Evolutionary conservation across 768 basidiomycete genomes (phyloP), one percentile per base, ranked within the genome.

Genomic region (Suillus plorans): DNA sequence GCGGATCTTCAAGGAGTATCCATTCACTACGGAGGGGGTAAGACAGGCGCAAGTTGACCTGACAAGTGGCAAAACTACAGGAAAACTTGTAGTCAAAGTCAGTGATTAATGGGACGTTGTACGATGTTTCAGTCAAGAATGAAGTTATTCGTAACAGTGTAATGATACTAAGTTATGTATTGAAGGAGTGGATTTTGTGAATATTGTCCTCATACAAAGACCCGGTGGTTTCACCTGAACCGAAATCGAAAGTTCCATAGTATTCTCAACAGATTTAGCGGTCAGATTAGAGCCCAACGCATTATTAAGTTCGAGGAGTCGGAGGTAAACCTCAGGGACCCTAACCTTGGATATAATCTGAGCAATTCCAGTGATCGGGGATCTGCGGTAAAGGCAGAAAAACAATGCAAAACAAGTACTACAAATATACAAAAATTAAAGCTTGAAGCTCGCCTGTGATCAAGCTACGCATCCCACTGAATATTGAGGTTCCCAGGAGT

Each of bases 1-100:
- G 68, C 80, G 84, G 56, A 78, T 96, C 20, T 85, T 86, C 75
- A 84, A 88, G 62, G 91, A 91, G 63, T 98, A 97, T 68, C 86
- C 87, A 0, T 95, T 99, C 78, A 89, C 91, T 0, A 83, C 86
- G 0, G 91, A 95, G 63, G 94, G 92, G 0, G 87, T 89, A 14
- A 82, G 80, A 70, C 82, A 89, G 65, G 88, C 94, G 0, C 96
- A 99, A 69, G 80, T 69, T 14, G 95, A 97, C 72, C 80, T 98
- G 65, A 84, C 84, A 0, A 80, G 85, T 10, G 89, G 97, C 56
- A 88, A 86, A 74, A 93, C 94, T 12, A 84, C 83, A 2, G 97
- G 97, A 4, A 99, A 99, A 75, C 75, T 99, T 70, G 68, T 99
- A 60, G 80, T 98, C 69, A 92, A 91, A 74, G 82, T 94, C 22